These are phyloP conservation scores for Starmerella khaoyaiensis DNA, from an alignment of 805 yeast species.

Conservation along the genomic window DNA sequence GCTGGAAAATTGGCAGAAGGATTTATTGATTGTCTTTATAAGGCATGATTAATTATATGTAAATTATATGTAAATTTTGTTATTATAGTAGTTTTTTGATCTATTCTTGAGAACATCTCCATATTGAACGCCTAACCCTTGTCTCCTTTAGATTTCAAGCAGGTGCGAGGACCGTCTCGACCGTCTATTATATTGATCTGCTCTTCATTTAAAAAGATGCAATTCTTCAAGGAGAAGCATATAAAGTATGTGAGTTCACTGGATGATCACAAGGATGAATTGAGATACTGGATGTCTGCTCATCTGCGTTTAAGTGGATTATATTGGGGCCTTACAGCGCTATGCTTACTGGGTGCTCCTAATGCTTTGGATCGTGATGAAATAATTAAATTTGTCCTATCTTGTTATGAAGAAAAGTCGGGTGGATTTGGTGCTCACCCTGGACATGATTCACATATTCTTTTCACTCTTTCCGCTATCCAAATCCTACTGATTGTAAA, in stretches of 20 bases:
- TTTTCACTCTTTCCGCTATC: conserved; percentile 74
- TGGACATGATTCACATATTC: conserved; percentile 74
- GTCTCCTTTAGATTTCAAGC: too few species aligned
- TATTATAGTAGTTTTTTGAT: neutral
- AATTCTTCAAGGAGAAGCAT: conserved; percentile 37
- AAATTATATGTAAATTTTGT: neutral
- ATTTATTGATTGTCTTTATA: conserved; percentile 70
- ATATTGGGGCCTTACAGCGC: conserved; percentile 86
- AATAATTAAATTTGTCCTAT: conserved; percentile 52
- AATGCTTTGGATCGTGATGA: conserved; percentile 48
- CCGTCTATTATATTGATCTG: too few species aligned
- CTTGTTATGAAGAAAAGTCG: conserved; percentile 39
- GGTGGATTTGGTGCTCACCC: conserved; percentile 85
- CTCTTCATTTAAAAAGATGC: too few species aligned
- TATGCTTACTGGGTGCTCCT: conserved; percentile 44
- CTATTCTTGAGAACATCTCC: too few species aligned
- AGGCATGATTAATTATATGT: conserved; percentile 23
- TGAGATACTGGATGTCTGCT: conserved; percentile 80
- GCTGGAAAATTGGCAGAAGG: conserved; percentile 69
- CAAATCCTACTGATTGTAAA: conserved; percentile 64
- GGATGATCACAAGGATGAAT: conserved; percentile 42
- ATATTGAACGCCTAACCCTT: too few species aligned
- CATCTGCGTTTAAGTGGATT: conserved; percentile 80
- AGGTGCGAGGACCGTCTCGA: too few species aligned
- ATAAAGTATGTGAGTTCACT: conserved; percentile 42